Percentiles rank a stretch among this genome's conserved stretches.
Conservation (phyloP, 768 basidiomycete species). For the Phlebiopsis gigantea region DNA sequence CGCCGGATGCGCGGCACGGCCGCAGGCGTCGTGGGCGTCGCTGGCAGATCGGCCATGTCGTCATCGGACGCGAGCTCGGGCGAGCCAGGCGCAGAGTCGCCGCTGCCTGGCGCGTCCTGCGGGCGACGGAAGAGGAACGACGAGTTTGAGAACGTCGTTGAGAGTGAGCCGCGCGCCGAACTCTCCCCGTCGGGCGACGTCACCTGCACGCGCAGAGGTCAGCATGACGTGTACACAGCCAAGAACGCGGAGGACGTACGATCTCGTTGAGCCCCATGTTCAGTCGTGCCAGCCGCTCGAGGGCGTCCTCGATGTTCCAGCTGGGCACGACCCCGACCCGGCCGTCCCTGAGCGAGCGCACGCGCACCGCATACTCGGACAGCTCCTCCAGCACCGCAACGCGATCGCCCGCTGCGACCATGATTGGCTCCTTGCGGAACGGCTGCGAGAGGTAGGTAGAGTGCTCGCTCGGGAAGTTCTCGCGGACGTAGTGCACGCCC, state of each 20-base stretch:
- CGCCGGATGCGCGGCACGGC: constrained; percentile 11
- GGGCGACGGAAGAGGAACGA: no score
- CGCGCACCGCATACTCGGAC: constrained; percentile 21
- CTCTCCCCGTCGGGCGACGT: constrained; percentile 7
- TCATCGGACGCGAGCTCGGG: constrained; percentile 10
- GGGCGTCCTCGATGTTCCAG: constrained; percentile 25
- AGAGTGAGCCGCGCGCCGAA: constrained; percentile 3
- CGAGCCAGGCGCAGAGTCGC: constrained; percentile 2
- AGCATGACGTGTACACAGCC: neutral
- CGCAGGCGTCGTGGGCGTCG: constrained; percentile 10
- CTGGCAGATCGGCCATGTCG: constrained; percentile 10
- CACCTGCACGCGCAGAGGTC: neutral
- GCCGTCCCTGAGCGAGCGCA: constrained; percentile 15
- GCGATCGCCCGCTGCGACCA: constrained; percentile 18
- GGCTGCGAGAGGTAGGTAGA: constrained; percentile 18
- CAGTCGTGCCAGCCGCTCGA: constrained; percentile 23
- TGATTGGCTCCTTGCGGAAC: constrained; percentile 20
- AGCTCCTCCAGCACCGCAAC: constrained; percentile 22
- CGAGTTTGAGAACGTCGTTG: constrained; percentile 5
- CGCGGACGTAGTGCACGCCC: constrained; percentile 22
- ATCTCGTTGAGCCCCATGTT: constrained; percentile 27
- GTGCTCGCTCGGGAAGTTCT: constrained; percentile 19
- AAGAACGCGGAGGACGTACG: constrained; percentile 14
- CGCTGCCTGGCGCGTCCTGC: neutral
- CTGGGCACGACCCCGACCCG: constrained; percentile 20